Evolutionary conservation across 116 monocot species (phyloP), one percentile per base, ranked within the genome.

Genomic region (Iris pallida): DNA sequence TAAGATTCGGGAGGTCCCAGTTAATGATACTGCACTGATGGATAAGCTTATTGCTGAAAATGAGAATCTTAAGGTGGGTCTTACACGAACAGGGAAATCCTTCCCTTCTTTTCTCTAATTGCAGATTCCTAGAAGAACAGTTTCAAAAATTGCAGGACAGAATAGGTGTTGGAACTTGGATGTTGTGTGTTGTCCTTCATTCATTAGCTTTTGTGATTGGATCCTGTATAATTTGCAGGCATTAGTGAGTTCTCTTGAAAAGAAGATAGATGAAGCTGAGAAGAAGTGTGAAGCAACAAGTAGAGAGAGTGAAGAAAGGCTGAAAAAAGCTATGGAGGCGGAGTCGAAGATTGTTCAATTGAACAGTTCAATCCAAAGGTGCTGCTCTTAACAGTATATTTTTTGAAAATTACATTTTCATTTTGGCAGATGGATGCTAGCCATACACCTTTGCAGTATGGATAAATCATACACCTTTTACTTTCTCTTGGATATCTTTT

Each of bases 21-120:
- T 99, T 41, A 42, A 90, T 72, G 88, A 99, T 71, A 86, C 86
- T 42, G 82, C 72, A 51, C 17, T 85, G 40, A 80, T 90, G 72
- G 83, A 93, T 75, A 86, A 86, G 59, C 86, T 99, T 59, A 72
- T 71, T 55, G 82, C 75, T 77, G 99, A 99, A 88, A 99, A 93
- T 79, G 72, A 90, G 61, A 93, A 86, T 10, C 78, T 85, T 19
- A 78, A 81, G 81, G 85, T 85, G 46, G 16, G 16, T 14, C 45
- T 43, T 44, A 49, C 48, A 47, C 30, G 5, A 42, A 3, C 30
- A 30, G 2, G 30, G 2, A 30, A 30, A 1, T 30, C 30, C 17
- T 16, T n/a, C 16, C 54, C 13, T 4, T 3, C 14, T 13, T n/a
- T n/a, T 54, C 30, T 20, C 52, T 45, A 20, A 20, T 17, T 12